Conservation (phyloP, 2,329 filamentous ascomycete genomes). For the Aquanectria penicillioides region DNA sequence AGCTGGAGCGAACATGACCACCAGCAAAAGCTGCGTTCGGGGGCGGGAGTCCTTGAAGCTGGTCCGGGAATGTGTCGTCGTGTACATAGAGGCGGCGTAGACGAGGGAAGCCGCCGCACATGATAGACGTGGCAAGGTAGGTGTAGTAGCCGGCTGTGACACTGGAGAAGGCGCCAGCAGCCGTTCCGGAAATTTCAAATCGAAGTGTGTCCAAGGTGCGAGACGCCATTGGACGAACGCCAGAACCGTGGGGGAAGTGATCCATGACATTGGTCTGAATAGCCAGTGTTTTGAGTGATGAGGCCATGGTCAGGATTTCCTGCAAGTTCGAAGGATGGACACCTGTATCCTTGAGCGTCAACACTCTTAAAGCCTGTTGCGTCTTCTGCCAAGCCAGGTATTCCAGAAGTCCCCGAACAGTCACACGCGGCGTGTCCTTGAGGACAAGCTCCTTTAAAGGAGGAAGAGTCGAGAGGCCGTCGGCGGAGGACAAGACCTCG, state of each 20-base stretch:
- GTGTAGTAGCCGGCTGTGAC: conserved; percentile 77
- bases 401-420: conserved; percentile 72
- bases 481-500: conserved; percentile 74
- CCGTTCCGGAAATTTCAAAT: conserved; percentile 79
- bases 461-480: conserved; percentile 77
- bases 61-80: conserved; percentile 83
- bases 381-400: conserved; percentile 73
- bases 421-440: conserved; percentile 76
- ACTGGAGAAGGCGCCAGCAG: conserved; percentile 66
- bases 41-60: conserved; percentile 76
- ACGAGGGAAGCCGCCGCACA: conserved; percentile 77
- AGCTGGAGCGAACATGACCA: conserved; percentile 46
- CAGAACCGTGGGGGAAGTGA: conserved; percentile 59
- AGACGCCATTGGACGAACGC: conserved; percentile 72
- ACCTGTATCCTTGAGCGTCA: conserved; percentile 78
- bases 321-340: conserved; percentile 72
- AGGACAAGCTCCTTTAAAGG: conserved; percentile 78
- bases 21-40: conserved; percentile 56
- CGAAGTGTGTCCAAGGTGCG: conserved; percentile 76
- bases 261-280: conserved; percentile 62
- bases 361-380: conserved; percentile 68
- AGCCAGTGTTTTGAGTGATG: conserved; percentile 66
- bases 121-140: conserved; percentile 85
- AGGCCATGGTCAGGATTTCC: conserved; percentile 66
- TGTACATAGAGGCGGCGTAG: conserved; percentile 85